Evolutionary conservation across 345 rosid species (phyloP).

Genomic region (Camelina sativa): DNA sequence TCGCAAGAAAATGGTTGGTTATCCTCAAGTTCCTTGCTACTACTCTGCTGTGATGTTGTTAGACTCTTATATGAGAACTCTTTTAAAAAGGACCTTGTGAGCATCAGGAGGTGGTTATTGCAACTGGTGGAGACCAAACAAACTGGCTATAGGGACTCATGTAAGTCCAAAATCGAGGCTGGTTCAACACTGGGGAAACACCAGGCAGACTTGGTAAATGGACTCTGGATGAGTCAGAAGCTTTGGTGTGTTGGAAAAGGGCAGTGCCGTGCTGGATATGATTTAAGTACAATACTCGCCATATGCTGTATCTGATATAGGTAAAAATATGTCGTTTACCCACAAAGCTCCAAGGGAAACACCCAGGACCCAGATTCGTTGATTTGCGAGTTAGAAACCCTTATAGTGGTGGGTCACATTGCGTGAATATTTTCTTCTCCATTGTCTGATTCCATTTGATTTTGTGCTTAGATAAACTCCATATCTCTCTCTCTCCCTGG

Average conservation of each 20-base stretch:
- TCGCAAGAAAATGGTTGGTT: slow-evolving; percentile 22
- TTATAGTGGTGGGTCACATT: no score
- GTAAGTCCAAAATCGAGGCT: slow-evolving; percentile 26
- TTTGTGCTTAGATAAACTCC: background rate
- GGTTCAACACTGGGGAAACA: background rate
- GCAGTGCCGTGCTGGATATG: background rate
- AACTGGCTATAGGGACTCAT: slow-evolving; percentile 30
- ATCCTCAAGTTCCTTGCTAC: slow-evolving; percentile 29
- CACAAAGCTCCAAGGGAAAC: background rate
- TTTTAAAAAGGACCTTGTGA: background rate
- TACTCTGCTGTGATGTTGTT: slow-evolving; percentile 30
- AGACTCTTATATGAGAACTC: slow-evolving; percentile 18
- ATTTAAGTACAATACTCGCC: background rate
- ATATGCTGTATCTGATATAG: no score
- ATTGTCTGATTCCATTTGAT: background rate
- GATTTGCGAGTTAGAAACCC: background rate
- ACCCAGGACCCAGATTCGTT: background rate
- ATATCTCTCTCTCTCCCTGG: background rate
- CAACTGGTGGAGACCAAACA: slow-evolving; percentile 27
- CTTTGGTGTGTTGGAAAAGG: slow-evolving; percentile 19
- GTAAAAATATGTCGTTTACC: background rate
- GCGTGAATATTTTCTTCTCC: background rate
- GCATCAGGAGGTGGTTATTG: slow-evolving; percentile 31
- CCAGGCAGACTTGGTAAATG: background rate
- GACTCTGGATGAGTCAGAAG: slow-evolving; percentile 23